Conservation (phyloP, 164 flowering plant genomes). For the Chimonanthus salicifolius region DNA sequence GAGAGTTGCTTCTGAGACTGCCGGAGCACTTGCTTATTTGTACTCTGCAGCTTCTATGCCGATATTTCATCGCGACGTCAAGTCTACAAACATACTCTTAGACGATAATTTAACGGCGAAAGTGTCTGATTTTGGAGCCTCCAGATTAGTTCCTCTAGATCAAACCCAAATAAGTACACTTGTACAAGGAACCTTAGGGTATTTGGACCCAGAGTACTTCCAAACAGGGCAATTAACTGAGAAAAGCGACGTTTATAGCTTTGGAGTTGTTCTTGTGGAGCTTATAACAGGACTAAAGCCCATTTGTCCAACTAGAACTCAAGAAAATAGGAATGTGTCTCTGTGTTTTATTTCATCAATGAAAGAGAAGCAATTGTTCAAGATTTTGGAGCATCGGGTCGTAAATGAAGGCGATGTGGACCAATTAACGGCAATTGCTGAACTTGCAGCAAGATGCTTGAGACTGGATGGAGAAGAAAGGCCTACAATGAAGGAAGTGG, state of each 20-base stretch:
- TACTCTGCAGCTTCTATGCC: conserved; percentile 6
- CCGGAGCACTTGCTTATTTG: conserved; percentile 5
- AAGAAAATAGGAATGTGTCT: conserved; percentile 5
- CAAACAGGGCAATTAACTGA: conserved; percentile 23
- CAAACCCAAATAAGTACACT: conserved; percentile 14
- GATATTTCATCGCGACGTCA: conserved; percentile 4
- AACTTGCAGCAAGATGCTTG: conserved; percentile 12
- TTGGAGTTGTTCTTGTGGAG: conserved; percentile 20
- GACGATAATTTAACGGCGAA: conserved; percentile 4
- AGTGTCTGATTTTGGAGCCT: conserved; percentile 5
- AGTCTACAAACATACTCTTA: conserved; percentile 5
- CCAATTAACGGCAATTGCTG: conserved; percentile 12
- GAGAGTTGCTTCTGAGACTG: conserved; percentile 3
- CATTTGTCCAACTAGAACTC: conserved; percentile 5
- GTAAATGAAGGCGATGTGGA: conserved; percentile 17
- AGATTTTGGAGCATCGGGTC: conserved; percentile 19
- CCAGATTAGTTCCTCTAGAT: conserved; percentile 4
- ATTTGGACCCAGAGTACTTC: conserved; percentile 33
- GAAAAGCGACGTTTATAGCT: conserved; percentile 32
- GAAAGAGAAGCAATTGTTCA: conserved; percentile 17
- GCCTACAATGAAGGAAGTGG: conserved; percentile 20
- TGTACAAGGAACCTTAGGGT: conserved; percentile 31
- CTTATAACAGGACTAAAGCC: conserved; percentile 23
- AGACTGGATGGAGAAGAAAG: conserved; percentile 12
- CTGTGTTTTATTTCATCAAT: conserved; percentile 8